Evolutionary conservation across 768 basidiomycete genomes (phyloP).

Genomic region (Hericium erinaceus): DNA sequence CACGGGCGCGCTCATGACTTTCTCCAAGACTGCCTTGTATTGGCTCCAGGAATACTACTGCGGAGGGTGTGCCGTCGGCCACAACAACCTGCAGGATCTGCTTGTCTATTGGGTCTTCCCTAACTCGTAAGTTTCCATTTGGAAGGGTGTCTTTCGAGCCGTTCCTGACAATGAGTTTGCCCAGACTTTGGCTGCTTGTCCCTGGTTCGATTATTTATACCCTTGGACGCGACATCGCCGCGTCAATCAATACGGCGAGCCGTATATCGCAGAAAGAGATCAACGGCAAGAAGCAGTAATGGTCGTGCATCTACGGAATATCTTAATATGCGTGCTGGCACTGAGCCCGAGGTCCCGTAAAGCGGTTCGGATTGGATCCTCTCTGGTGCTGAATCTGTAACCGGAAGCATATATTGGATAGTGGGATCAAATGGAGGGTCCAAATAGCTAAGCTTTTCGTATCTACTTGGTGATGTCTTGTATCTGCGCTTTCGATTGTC

Average conservation of each 20-base stretch:
- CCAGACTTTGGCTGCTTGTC: slow-evolving; percentile 69
- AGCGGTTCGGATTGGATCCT: too few species aligned
- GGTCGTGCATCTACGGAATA: neutral
- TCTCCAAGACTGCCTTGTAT: slow-evolving; percentile 83
- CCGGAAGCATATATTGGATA: too few species aligned
- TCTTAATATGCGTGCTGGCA: too few species aligned
- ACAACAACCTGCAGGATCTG: slow-evolving; percentile 48
- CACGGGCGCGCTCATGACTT: slow-evolving; percentile 62
- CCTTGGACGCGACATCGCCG: slow-evolving; percentile 54
- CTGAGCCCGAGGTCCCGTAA: too few species aligned
- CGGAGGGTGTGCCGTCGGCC: slow-evolving; percentile 61
- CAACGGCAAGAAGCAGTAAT: slow-evolving; percentile 25
- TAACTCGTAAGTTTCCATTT: slow-evolving; percentile 50
- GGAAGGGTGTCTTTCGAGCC: neutral
- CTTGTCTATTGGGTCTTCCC: slow-evolving; percentile 64
- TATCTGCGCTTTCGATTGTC: too few species aligned
- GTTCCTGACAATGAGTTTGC: neutral
- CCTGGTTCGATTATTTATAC: slow-evolving; percentile 50
- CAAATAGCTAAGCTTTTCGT: too few species aligned
- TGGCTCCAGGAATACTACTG: slow-evolving; percentile 74
- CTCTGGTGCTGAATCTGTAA: too few species aligned
- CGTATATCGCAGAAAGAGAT: slow-evolving; percentile 19
- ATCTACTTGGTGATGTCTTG: too few species aligned
- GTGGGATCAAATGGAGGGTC: too few species aligned
- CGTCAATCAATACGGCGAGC: slow-evolving; percentile 28